Evolutionary conservation across 176 grass and related monocot species (phyloP), one percentile per base, ranked within the genome.

Genomic region (Musa troglodytarum): DNA sequence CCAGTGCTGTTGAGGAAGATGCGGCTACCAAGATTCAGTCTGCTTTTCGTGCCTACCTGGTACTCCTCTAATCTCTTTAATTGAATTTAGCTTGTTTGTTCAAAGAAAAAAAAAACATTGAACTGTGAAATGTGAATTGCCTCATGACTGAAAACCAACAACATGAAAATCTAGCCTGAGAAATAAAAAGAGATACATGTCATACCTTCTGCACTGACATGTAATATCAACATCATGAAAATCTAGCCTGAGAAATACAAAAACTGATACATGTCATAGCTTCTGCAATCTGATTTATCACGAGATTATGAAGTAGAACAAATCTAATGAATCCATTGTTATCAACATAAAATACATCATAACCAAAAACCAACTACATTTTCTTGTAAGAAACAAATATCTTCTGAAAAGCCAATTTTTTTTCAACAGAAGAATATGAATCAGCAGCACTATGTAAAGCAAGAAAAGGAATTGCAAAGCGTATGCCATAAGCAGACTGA

Each of bases 11-110:
- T 4, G 89, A 88, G 83, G 83, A 81, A 22, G 81, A 69, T 5
- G 89, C 93, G 3, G 93, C 87, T 4, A 83, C 84, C 55, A 90
- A 79, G 64, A 93, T 98, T 75, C 94, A 98, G 78, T 81, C 94
- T 10, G 67, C 79, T 11, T 98, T 91, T 80, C 88, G 90, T 83
- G 90, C 85, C 28, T 91, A 90, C 25, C 86, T 93, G 90, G 94
- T 97, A 74, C 73, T 75, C 50, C 65, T 81, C 50, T 53, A 25
- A 23, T 54, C 29, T 50, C 2, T 52, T 58, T 24, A 8, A 13
- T 6, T 73, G 24, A 17, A 51, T 74, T 78, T 74, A 1, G 50
- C 28, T 54, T 73, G 51, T 22, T 19, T 23, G 29, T 29, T 76
- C 17, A 61, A 52, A 64, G 17, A 54, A 43, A 4, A 43, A 43